Evolutionary conservation across 225 moss, liverwort and hornwort genomes (phyloP).

Genomic region (Asterella californica): DNA sequence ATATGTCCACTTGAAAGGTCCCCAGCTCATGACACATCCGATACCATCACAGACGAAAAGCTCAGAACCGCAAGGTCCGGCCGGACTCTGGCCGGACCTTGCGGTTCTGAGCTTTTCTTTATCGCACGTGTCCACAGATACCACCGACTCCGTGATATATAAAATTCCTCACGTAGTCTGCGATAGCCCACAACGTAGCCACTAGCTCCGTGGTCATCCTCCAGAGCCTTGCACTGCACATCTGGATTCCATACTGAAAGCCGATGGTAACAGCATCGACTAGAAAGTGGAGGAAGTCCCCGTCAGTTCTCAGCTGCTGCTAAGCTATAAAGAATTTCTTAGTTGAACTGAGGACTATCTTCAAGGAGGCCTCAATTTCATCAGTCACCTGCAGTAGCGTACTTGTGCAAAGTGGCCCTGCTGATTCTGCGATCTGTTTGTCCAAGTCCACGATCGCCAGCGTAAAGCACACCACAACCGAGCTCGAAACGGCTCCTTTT

Average conservation of each 20-base stretch:
- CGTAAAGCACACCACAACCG: slow-evolving; percentile 78
- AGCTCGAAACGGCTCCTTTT: slow-evolving; percentile 75
- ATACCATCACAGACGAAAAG: slow-evolving; percentile 96
- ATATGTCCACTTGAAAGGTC: slow-evolving; percentile 83
- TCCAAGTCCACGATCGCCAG: slow-evolving; percentile 80
- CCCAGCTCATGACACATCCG: slow-evolving; percentile 96
- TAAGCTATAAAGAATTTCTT: slow-evolving; percentile 67
- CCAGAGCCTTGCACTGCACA: slow-evolving; percentile 73
- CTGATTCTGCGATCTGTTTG: slow-evolving; percentile 83
- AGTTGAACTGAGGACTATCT: slow-evolving; percentile 53
- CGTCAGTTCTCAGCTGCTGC: slow-evolving; percentile 52
- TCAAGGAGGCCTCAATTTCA: slow-evolving; percentile 56
- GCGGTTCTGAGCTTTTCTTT: slow-evolving; percentile 77
- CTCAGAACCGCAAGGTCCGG: slow-evolving; percentile 73
- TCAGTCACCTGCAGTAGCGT: slow-evolving; percentile 75
- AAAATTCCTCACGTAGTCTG: slow-evolving; percentile 65
- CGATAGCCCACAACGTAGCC: slow-evolving; percentile 78
- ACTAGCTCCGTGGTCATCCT: slow-evolving; percentile 59
- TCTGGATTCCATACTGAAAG: slow-evolving; percentile 93
- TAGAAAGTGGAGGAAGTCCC: slow-evolving; percentile 87
- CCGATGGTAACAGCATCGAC: slow-evolving; percentile 86
- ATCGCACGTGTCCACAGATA: slow-evolving; percentile 48
- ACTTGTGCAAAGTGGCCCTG: slow-evolving; percentile 75
- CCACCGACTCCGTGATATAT: slow-evolving; percentile 59
- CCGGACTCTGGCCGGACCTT: too few relatives aligned